These are phyloP conservation scores for Herpotrichia juniperi DNA, from an alignment of 2,329 filamentous ascomycete genomes.

Conservation along the genomic window DNA sequence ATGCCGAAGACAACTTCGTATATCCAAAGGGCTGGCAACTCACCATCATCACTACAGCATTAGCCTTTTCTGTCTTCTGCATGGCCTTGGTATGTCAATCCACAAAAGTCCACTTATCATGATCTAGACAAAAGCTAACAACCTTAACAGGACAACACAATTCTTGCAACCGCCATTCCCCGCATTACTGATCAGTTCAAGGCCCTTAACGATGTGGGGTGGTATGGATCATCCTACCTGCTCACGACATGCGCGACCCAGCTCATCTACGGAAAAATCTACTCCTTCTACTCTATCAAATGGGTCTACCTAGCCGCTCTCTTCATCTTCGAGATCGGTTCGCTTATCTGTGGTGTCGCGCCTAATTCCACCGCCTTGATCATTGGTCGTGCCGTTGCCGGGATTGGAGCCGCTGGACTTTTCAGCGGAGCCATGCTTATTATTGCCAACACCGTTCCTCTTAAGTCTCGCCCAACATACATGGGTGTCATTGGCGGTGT, in stretches of 20 bases:
- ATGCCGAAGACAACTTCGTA: constrained; percentile 38
- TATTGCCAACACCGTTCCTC: constrained; percentile 52
- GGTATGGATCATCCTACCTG: constrained; percentile 52
- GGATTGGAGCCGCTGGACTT: constrained; percentile 58
- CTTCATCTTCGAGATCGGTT: constrained; percentile 58
- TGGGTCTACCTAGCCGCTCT: constrained; percentile 53
- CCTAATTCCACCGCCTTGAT: constrained; percentile 58
- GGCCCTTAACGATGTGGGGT: constrained; percentile 53
- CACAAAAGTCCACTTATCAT: not conserved
- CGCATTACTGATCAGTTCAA: constrained; percentile 56
- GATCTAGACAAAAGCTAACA: constrained; percentile 7
- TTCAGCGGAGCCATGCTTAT: constrained; percentile 57
- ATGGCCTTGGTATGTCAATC: constrained; percentile 41
- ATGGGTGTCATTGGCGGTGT: constrained; percentile 57
- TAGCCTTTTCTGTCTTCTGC: constrained; percentile 46
- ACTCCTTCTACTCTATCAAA: constrained; percentile 56
- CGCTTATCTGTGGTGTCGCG: constrained; percentile 58
- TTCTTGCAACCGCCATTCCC: constrained; percentile 56
- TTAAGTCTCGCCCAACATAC: constrained; percentile 55
- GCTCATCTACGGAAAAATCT: constrained; percentile 50
- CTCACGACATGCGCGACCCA: constrained; percentile 50
- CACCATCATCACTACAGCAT: constrained; percentile 37
- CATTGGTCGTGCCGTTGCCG: constrained; percentile 58
- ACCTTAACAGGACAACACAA: constrained; percentile 51
- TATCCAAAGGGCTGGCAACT: constrained; percentile 44